Evolutionary conservation across 2,329 filamentous ascomycete genomes (phyloP), one percentile per base, ranked within the genome.

Genomic region (Penicillium sp.): DNA sequence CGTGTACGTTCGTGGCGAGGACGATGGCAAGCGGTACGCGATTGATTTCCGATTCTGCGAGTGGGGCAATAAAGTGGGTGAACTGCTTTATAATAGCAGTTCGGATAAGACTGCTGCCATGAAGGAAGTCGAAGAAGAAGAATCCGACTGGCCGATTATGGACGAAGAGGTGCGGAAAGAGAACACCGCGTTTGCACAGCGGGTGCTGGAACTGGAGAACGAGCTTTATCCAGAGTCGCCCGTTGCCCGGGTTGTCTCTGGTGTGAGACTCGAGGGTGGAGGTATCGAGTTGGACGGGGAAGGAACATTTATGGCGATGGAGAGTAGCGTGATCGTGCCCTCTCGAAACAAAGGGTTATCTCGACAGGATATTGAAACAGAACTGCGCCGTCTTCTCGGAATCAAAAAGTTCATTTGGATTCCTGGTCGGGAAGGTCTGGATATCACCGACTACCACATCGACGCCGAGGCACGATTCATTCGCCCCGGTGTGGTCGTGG

Each of bases 391-490:
- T 2, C 51, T 71, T 25, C 60, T 76, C 3, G 74, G 72, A 4
- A 70, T 75, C 7, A 60, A 52, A 35, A 72, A 70, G 37, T 68
- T 76, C 19, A 70, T 76, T 7, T 76, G 74, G 74, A 65, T 76
- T 25, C 72, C 73, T 4, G 74, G 72, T 2, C 62, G 70, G 4
- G 65, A 67, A 26, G 68, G 59, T 11, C 58, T 72, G 6, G 74
- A 76, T 66, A 67, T 75, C 30, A 76, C 74, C 6, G 74, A 76
- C 56, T 70, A 66, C 51, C 74, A 76, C 65, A 64, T 73, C 48
- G 72, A 75, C 65, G 72, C 71, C 8, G 66, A 71, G 54, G 69
- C 66, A 11, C 59, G 71, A 8, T 74, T 75, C 59, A 59, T 70
- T 6, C 43, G 61, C 28, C 70, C 70, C 4, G 69, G 72, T 6